Evolutionary conservation across 257 asterid genomes (phyloP), one percentile per base, ranked within the genome.

Genomic region (Schizonepeta tenuifolia): DNA sequence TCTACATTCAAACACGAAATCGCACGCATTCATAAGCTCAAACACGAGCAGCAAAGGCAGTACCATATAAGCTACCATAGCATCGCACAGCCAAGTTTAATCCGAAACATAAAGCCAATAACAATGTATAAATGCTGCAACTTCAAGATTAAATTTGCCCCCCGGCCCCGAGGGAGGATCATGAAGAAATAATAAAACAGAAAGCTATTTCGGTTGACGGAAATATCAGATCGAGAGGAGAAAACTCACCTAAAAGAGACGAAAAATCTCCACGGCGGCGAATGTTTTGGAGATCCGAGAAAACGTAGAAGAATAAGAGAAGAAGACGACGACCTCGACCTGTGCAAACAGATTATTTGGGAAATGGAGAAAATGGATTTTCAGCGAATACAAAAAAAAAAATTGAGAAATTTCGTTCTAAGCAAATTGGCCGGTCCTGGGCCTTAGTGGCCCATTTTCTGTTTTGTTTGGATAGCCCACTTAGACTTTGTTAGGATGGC

Each of bases 231-330:
- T 78, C 79, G 65, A 49, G 20, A 33, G 24, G 51, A 55, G 5
- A 62, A 50, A 44, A 70, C 9, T 49, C 53, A 75, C 77, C 75
- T 44, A 53, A 21, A 50, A 9, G 3, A 2, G 49, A 62, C 35
- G 56, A 53, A 59, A 4, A 71, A 54, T 28, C 17, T 72, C 41
- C 56, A 31, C 67, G 70, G 73, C 73, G 33, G 73, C 60, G 43
- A 60, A 12, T 10, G 20, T 14, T 11, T n/a, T 14, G 50, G 73
- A 80, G 81, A 80, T 80, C 76, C 78, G 62, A 54, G 51, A 54
- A 61, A 41, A 26, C 26, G 31, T 3, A 54, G 60, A 54, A 10
- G n/a, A 50, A 6, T 21, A 15, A 20, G 21, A 14, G 8, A 4
- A 28, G 33, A 31, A 31, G 28, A 47, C 2, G 58, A 55, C 33